Evolutionary conservation across 441 rosid genomes (phyloP).

Genomic region (Pelargonium cotyledonis): DNA sequence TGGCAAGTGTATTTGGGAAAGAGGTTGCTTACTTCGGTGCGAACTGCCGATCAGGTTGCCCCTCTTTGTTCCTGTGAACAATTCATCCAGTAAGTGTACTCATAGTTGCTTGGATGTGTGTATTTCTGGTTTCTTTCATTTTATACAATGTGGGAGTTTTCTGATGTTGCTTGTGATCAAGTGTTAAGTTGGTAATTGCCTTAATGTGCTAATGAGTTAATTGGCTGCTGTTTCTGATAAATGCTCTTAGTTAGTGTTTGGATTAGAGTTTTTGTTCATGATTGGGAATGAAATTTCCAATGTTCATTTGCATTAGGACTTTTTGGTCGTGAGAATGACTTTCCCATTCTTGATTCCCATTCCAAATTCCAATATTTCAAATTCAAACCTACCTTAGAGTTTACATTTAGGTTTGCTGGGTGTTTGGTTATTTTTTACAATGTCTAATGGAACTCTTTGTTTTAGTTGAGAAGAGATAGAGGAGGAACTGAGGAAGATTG

Average conservation of each 20-base stretch:
- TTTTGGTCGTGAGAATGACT: too few relatives aligned
- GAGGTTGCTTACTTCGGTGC: slow-evolving; percentile 73
- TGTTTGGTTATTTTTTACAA: not conserved
- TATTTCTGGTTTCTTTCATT: not conserved
- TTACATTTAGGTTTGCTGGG: not conserved
- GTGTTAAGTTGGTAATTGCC: not conserved
- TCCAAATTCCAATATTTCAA: too few relatives aligned
- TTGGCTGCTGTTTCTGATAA: not conserved
- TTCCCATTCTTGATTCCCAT: too few relatives aligned
- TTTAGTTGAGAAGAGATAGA: not conserved
- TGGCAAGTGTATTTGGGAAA: slow-evolving; percentile 66
- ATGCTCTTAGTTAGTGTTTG: not conserved
- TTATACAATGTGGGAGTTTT: not conserved
- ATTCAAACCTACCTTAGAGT: not conserved
- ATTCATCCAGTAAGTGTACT: slow-evolving; percentile 41
- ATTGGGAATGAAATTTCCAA: too few relatives aligned
- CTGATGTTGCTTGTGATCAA: not conserved
- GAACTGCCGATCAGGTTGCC: slow-evolving; percentile 62
- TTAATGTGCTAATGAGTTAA: not conserved
- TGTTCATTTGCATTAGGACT: too few relatives aligned
- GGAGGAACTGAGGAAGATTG: not conserved
- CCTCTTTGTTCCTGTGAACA: slow-evolving; percentile 45
- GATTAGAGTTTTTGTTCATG: too few relatives aligned
- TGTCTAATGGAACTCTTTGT: not conserved
- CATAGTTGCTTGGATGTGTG: not conserved